Percentiles rank a stretch among this genome's conserved stretches.
Conservation (phyloP, 768 basidiomycete genomes). For the Russula virescens region DNA sequence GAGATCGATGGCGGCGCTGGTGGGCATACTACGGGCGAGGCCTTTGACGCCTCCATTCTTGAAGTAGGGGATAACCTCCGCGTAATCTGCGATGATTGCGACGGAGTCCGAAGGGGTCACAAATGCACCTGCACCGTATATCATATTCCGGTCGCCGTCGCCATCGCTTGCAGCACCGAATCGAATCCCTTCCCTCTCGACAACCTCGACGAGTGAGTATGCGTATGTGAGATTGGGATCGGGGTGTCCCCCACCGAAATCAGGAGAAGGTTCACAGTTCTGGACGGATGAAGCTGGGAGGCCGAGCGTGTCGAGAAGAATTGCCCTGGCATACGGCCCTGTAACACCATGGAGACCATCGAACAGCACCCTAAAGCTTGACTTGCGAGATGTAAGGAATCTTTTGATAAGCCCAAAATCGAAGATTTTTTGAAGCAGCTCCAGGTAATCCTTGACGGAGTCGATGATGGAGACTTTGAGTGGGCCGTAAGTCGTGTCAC, state of each 20-base stretch:
- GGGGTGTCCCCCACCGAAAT: slow-evolving; percentile 97
- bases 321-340: slow-evolving; percentile 88
- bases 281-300: slow-evolving; percentile 78
- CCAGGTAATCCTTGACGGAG: slow-evolving; percentile 85
- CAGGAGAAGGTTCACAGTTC: slow-evolving; percentile 86
- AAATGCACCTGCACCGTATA: slow-evolving; percentile 96
- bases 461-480: slow-evolving; percentile 87
- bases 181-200: slow-evolving; percentile 77
- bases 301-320: slow-evolving; percentile 78
- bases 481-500: slow-evolving; percentile 75
- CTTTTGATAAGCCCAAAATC: slow-evolving; percentile 88
- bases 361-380: slow-evolving; percentile 82
- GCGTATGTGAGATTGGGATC: slow-evolving; percentile 99
- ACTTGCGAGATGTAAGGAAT: slow-evolving; percentile 68
- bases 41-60: slow-evolving; percentile 89
- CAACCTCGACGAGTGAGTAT: slow-evolving; percentile 85
- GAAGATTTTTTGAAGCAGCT: slow-evolving; percentile 82
- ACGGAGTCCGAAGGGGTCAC: slow-evolving; percentile 98
- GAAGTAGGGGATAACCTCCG: slow-evolving; percentile 88
- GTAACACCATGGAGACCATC: slow-evolving; percentile 97
- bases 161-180: slow-evolving; percentile 98
- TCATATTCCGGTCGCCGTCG: slow-evolving; percentile 99
- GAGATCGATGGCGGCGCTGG: slow-evolving; percentile 91
- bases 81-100: slow-evolving; percentile 98
- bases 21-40: slow-evolving; percentile 95